Conservation (phyloP, 179 eudicot species). For the Spinacia oleracea region DNA sequence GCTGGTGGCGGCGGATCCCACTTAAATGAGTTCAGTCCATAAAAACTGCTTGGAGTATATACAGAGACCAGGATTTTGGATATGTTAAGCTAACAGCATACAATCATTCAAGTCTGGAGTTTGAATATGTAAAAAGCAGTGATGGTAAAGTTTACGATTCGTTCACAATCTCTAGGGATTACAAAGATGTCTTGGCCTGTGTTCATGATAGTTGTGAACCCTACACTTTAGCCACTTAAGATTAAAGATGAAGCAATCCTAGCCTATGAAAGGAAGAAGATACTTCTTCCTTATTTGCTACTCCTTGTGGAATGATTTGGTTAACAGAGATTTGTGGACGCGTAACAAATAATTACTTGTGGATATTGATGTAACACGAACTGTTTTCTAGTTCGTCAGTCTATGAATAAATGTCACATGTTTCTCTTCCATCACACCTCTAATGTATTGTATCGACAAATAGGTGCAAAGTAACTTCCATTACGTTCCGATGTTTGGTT, state of each 20-base stretch:
- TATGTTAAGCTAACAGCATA: conserved; percentile 70
- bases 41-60: conserved; percentile 65
- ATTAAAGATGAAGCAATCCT: conserved; percentile 1
- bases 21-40: conserved; percentile 45
- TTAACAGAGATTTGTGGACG: background rate
- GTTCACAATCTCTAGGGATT: conserved; percentile 64
- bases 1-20: conserved; percentile 80
- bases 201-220: conserved; percentile 57
- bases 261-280: background rate
- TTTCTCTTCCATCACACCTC: background rate
- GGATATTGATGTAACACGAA: background rate
- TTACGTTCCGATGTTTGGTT: too few species aligned
- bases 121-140: conserved; percentile 74
- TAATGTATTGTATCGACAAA: too few species aligned
- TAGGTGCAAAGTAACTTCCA: too few species aligned
- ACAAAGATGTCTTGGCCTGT: conserved; percentile 76
- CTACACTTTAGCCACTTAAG: conserved; percentile 8
- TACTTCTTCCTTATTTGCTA: background rate
- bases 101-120: conserved; percentile 59
- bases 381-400: background rate
- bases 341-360: background rate
- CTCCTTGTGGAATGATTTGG: background rate
- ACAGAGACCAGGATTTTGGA: conserved; percentile 63
- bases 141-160: conserved; percentile 74
- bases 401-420: background rate